Evolutionary conservation across 2,329 filamentous ascomycete genomes (phyloP).

Genomic region (Fusarium burgessii): DNA sequence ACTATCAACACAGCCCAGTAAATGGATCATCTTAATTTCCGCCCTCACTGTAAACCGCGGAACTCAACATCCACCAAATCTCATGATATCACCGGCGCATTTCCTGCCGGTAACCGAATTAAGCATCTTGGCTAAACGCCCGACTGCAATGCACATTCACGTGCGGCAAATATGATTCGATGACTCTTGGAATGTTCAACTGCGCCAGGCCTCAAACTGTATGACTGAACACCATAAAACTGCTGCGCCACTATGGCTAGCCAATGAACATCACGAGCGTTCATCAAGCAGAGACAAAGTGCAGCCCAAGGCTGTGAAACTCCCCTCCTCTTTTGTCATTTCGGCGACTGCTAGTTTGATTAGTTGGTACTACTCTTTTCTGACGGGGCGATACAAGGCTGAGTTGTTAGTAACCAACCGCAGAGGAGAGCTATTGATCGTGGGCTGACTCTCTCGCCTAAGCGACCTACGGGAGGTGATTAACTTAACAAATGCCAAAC

Average conservation of each 20-base stretch:
- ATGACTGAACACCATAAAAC: neutral
- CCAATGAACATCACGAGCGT: neutral
- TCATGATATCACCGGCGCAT: neutral
- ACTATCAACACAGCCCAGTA: slow-evolving; percentile 18
- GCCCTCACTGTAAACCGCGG: neutral
- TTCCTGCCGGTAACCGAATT: slow-evolving; percentile 34
- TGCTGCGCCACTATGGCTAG: slow-evolving; percentile 24
- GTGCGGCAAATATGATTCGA: slow-evolving; percentile 1
- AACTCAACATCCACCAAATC: slow-evolving; percentile 1
- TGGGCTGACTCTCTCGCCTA: slow-evolving; percentile 22
- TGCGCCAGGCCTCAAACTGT: slow-evolving; percentile 29
- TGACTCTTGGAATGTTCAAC: slow-evolving; percentile 5
- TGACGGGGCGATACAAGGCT: slow-evolving; percentile 26
- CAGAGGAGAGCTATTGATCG: neutral
- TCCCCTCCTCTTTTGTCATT: neutral
- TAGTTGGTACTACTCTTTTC: neutral
- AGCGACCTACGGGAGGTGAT: neutral
- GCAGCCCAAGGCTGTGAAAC: slow-evolving; percentile 16
- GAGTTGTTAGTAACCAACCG: slow-evolving; percentile 9
- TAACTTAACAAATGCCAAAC: no score
- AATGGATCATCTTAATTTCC: slow-evolving; percentile 10
- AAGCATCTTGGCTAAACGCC: slow-evolving; percentile 21
- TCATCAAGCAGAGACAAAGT: slow-evolving; percentile 16
- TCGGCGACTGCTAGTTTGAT: slow-evolving; percentile 17
- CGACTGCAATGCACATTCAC: slow-evolving; percentile 11